Evolutionary conservation across 2,329 filamentous ascomycete species (phyloP).

Genomic region (Ascochyta pisi): DNA sequence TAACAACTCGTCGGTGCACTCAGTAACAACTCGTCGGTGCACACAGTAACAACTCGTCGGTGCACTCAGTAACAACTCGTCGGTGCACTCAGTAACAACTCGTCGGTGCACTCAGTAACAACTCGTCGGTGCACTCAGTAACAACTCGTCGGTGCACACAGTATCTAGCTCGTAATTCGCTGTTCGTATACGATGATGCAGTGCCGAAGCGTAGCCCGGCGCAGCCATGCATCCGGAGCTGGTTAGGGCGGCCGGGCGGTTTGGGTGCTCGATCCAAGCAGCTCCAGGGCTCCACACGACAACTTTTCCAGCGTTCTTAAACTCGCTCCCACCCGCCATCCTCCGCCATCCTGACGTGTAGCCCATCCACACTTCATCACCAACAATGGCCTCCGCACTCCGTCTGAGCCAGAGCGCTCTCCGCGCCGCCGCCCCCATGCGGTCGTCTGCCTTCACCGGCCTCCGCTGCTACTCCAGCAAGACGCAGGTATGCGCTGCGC

Average conservation of each 20-base stretch:
- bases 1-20: no score
- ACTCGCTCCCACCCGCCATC: conserved; percentile 41
- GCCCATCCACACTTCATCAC: conserved; percentile 36
- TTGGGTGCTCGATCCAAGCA: conserved; percentile 7
- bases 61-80: no score
- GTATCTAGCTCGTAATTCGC: no score
- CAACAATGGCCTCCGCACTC: conserved; percentile 81
- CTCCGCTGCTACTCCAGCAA: conserved; percentile 93
- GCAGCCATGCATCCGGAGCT: not conserved
- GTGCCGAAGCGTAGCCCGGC: conserved; percentile 6
- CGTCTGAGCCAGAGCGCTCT: conserved; percentile 83
- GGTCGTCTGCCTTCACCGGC: conserved; percentile 79
- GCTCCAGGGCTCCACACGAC: conserved; percentile 23
- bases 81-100: no score
- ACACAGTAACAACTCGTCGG: no score
- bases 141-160: no score
- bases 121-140: no score
- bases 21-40: no score
- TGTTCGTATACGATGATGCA: not conserved
- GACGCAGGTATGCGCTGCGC: conserved; percentile 70
- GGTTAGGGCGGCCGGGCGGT: conserved; percentile 4
- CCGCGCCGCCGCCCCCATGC: conserved; percentile 71
- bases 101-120: no score
- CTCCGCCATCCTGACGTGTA: conserved; percentile 41
- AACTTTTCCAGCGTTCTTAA: conserved; percentile 38